Conservation (phyloP, 768 basidiomycete species). For the Cystobasidium onofrii region DNA sequence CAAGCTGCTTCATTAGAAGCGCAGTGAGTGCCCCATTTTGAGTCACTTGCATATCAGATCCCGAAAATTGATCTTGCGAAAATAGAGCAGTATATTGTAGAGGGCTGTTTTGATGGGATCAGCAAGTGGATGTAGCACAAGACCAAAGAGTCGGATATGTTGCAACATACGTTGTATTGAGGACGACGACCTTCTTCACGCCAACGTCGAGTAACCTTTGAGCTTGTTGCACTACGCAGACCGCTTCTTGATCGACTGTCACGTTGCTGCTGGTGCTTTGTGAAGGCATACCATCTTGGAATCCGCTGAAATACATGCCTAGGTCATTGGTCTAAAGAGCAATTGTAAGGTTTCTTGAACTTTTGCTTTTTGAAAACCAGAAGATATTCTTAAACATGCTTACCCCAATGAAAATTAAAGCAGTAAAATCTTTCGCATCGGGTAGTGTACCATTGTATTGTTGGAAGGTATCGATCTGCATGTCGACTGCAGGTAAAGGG, state of each 20-base stretch:
- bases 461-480: background rate
- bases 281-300: background rate
- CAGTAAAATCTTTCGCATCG: background rate
- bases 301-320: background rate
- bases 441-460: background rate
- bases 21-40: background rate
- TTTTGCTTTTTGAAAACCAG: too few species aligned
- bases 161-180: background rate
- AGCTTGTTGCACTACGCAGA: background rate
- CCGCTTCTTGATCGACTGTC: background rate
- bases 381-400: too few species aligned
- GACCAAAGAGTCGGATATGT: background rate
- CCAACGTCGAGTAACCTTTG: background rate
- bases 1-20: background rate
- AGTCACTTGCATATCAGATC: background rate
- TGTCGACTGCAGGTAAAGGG: background rate
- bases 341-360: too few species aligned
- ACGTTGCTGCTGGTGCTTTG: background rate
- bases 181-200: background rate
- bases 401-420: background rate
- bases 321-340: background rate
- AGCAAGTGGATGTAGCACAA: too few species aligned
- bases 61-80: background rate
- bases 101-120: background rate
- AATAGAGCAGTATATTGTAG: background rate